Percentiles rank a stretch among this genome's conserved stretches.
Evolutionary conservation across 2,329 filamentous ascomycete genomes (phyloP).

Genomic region (Ascochyta viciae-villosae): DNA sequence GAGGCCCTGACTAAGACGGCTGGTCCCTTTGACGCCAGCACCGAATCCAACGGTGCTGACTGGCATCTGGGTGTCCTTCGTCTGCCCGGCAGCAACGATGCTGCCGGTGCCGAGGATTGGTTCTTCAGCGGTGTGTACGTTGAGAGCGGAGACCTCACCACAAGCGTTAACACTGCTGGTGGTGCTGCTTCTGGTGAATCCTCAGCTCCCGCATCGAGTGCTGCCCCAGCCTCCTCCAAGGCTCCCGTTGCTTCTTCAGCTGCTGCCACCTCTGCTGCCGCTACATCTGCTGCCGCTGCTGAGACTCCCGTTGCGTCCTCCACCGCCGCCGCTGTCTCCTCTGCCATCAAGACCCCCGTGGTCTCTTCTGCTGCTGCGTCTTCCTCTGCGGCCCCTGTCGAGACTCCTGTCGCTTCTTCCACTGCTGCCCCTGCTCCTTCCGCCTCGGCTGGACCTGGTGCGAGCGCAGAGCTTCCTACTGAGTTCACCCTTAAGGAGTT

Average conservation of each 20-base stretch:
- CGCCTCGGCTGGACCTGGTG: conserved; percentile 18
- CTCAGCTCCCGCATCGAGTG: conserved; percentile 17
- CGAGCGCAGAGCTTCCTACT: conserved; percentile 25
- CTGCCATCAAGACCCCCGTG: conserved; percentile 9
- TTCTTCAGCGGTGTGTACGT: conserved; percentile 77
- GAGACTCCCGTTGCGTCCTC: conserved; percentile 15
- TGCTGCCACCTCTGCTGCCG: conserved; percentile 5
- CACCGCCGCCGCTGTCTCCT: background rate
- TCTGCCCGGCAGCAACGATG: conserved; percentile 64
- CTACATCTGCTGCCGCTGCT: conserved; percentile 2
- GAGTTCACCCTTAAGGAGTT: conserved; percentile 38
- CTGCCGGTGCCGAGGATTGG: conserved; percentile 67
- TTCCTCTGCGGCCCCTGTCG: conserved; percentile 4
- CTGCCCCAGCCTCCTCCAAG: conserved; percentile 16
- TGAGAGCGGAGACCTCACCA: conserved; percentile 61
- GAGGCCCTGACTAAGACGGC: conserved; percentile 65
- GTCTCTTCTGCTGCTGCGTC: conserved; percentile 7
- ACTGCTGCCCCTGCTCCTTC: conserved; percentile 13
- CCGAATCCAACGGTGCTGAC: conserved; percentile 71
- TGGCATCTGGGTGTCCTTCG: conserved; percentile 77
- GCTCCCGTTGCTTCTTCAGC: conserved; percentile 13
- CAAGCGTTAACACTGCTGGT: conserved; percentile 31
- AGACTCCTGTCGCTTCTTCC: conserved; percentile 6
- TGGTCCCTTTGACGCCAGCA: conserved; percentile 65
- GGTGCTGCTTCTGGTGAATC: conserved; percentile 15